Percentiles rank a stretch among this genome's conserved stretches.
phyloP scores from a whole-genome alignment of 2,329 filamentous ascomycete genomes.

The Diplodia seriata region DNA sequence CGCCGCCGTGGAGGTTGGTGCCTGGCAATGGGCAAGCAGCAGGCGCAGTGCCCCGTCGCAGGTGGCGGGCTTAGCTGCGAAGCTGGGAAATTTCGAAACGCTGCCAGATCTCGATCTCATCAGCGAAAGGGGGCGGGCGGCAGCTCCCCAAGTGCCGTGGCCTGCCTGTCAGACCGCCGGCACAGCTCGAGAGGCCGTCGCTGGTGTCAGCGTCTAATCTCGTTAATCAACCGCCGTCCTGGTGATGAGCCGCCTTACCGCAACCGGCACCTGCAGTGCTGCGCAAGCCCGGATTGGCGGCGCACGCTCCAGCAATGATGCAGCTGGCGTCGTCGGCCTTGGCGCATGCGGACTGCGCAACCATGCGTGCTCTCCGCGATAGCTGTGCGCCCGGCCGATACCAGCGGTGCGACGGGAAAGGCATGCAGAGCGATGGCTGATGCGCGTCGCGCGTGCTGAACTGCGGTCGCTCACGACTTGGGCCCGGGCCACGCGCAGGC shows the following conservation, averaged over 20 bases:
- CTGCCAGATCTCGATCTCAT: conserved; percentile 11
- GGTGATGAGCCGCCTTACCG: conserved; percentile 29
- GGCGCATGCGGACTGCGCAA: conserved; percentile 27
- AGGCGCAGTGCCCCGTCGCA: neutral
- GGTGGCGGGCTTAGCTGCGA: conserved; percentile 19
- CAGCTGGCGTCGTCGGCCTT: conserved; percentile 27
- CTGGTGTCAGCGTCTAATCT: conserved; percentile 27
- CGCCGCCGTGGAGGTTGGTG: conserved; percentile 1
- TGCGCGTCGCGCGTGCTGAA: conserved; percentile 8
- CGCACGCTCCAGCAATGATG: conserved; percentile 28
- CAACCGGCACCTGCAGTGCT: conserved; percentile 13
- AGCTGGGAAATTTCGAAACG: conserved; percentile 27
- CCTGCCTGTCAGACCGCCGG: conserved; percentile 20
- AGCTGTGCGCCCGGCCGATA: conserved; percentile 4
- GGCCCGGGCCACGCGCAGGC: conserved; percentile 19
- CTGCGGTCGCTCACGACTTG: conserved; percentile 8
- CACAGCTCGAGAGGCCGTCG: conserved; percentile 15
- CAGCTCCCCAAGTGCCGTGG: conserved; percentile 9
- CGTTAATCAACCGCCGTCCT: conserved; percentile 28
- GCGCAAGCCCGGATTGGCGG: conserved; percentile 24
- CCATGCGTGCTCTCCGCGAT: conserved; percentile 9
- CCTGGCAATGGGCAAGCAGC: neutral
- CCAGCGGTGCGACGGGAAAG: conserved; percentile 12
- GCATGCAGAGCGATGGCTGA: neutral
- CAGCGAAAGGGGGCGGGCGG: conserved; percentile 14